Evolutionary conservation across 2,329 filamentous ascomycete genomes (phyloP), one percentile per base, ranked within the genome.

Genomic region (Penicillium nordicum): DNA sequence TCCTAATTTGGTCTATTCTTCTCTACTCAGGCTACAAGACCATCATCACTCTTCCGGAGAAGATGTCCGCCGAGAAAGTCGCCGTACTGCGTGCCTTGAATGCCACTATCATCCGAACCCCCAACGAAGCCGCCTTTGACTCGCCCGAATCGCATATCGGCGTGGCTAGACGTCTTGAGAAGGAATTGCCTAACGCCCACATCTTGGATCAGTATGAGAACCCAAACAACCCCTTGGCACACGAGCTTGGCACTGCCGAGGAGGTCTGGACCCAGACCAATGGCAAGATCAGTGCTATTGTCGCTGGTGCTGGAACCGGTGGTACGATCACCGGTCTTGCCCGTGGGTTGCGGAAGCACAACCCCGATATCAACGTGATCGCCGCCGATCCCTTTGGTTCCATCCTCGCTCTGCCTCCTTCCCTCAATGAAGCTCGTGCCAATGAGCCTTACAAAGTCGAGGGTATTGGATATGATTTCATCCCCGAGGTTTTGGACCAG

Each of bases 51-150:
- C 85, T 99, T 44, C 94, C 94, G 50, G 94, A 99, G 79, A 99
- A 99, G 82, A 99, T 99, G 94, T 97, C 92, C 1, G 89, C 92
- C 46, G 94, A 99, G 78, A 99, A 99, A 78, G 94, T 99, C 38
- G 89, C 93, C 2, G 94, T 99, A 29, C 83, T 99, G 60, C 89
- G 92, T 67, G 93, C 94, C 30, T 84, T 99, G 50, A 93, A 93
- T 62, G 94, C 94, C 41, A 97, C 95, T 71, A 97, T 99, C 76
- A 97, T 99, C 74, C 88, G 94, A 53, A 99, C 94, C 4, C 94
- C 94, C 25, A 99, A 92, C 34, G 91, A 96, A 76, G 94, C 94
- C 37, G 93, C 94, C 41, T 97, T 86, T 80, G 94, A 99, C 76
- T 88, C 86, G 38, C 94, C 94, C 53, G 94, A 99, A 78, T 95